phyloP scores from a whole-genome alignment of 1,284 basidiomycete species.

The Puccinia coronata region DNA sequence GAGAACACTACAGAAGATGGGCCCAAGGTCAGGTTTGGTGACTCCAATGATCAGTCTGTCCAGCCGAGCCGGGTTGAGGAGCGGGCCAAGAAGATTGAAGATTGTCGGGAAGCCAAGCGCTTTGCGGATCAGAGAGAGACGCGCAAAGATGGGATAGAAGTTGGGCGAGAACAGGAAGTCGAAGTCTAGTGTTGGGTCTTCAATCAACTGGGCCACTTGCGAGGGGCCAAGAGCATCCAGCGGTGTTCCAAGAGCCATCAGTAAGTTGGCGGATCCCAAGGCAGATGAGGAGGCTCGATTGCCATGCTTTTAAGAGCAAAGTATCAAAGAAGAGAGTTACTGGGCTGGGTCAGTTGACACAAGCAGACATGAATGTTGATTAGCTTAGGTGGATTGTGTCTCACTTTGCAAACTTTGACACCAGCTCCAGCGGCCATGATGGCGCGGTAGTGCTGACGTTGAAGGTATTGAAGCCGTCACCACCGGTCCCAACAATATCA shows the following conservation, averaged over 20 bases:
- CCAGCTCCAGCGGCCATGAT: slow-evolving; percentile 94
- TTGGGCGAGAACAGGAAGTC: slow-evolving; percentile 90
- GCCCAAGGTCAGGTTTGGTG: slow-evolving; percentile 78
- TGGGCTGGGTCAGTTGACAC: background rate
- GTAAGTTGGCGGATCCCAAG: slow-evolving; percentile 89
- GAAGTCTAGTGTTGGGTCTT: slow-evolving; percentile 65
- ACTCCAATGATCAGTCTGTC: slow-evolving; percentile 87
- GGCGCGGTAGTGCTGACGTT: slow-evolving; percentile 96
- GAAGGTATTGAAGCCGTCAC: slow-evolving; percentile 94
- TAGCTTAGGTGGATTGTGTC: background rate
- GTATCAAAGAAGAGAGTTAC: background rate
- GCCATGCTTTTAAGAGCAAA: slow-evolving; percentile 70
- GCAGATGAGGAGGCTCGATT: slow-evolving; percentile 89
- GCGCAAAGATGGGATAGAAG: slow-evolving; percentile 84
- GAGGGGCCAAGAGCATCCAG: slow-evolving; percentile 69
- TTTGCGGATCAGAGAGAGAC: slow-evolving; percentile 81
- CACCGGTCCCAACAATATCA: slow-evolving; percentile 76
- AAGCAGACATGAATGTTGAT: slow-evolving; percentile 52
- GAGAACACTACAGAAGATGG: slow-evolving; percentile 77
- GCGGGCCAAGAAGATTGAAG: slow-evolving; percentile 92
- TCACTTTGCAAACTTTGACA: slow-evolving; percentile 85
- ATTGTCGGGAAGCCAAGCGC: slow-evolving; percentile 91
- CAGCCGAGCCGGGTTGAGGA: slow-evolving; percentile 88
- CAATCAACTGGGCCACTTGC: slow-evolving; percentile 64
- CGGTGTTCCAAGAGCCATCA: slow-evolving; percentile 80